These are phyloP conservation scores for Starmerella bombi DNA, from an alignment of 805 yeast genomes.

Conservation along the genomic window DNA sequence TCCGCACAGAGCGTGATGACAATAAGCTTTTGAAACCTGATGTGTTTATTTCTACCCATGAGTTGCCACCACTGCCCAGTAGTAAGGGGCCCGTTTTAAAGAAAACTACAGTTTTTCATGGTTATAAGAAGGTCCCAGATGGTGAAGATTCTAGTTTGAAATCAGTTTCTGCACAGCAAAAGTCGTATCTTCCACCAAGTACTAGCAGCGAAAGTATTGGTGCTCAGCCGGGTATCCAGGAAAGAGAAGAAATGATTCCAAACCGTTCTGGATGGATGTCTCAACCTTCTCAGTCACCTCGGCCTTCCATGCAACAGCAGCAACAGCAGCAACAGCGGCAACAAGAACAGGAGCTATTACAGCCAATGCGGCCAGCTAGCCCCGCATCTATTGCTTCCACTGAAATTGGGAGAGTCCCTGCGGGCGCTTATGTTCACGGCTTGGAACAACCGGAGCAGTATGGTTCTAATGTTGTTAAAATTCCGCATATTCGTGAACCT, in stretches of 20 bases:
- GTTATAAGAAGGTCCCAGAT: slow-evolving; percentile 1
- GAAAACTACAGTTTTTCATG: neutral
- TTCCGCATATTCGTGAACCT: slow-evolving; percentile 21
- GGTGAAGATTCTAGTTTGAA: too few relatives aligned
- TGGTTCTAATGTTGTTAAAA: slow-evolving; percentile 25
- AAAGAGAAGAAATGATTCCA: neutral
- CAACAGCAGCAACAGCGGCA: slow-evolving; percentile 1
- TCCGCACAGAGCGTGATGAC: slow-evolving; percentile 15
- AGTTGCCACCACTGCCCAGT: neutral
- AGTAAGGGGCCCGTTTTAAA: neutral
- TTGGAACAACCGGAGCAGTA: slow-evolving; percentile 15
- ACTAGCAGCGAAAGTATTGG: neutral
- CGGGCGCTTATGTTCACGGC: slow-evolving; percentile 25
- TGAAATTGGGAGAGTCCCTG: slow-evolving; percentile 20
- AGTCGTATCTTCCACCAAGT: neutral
- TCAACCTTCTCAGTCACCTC: neutral
- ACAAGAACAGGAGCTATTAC: neutral
- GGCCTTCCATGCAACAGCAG: neutral
- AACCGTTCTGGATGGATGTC: too few relatives aligned
- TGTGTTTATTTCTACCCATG: neutral
- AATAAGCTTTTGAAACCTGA: slow-evolving; percentile 14
- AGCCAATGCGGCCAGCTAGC: neutral
- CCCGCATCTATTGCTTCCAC: slow-evolving; percentile 9
- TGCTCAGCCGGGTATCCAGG: neutral
- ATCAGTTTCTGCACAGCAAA: neutral